A percentile compares a stretch with the other conserved stretches of the same genome.
Evolutionary conservation across 805 yeast genomes (phyloP).

Genomic region (Saccharomycopsis sp.): DNA sequence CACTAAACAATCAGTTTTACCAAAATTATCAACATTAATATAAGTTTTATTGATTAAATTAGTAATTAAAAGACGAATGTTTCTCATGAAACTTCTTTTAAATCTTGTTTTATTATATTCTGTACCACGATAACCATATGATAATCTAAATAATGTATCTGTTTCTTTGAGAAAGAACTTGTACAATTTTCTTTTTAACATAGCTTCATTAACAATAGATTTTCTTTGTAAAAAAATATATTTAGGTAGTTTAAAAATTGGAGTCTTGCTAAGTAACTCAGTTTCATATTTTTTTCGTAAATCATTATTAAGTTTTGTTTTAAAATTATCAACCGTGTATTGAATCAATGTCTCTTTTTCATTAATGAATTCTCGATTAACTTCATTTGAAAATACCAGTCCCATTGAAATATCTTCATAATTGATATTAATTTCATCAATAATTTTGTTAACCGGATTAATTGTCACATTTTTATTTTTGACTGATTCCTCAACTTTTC

Average conservation of each 20-base stretch:
- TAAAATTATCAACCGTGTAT: constrained; percentile 8
- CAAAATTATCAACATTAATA: constrained; percentile 20
- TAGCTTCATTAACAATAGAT: constrained; percentile 3
- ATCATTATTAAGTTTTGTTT: constrained; percentile 13
- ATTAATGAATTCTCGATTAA: constrained; percentile 5
- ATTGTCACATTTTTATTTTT: background rate
- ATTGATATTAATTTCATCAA: constrained; percentile 3
- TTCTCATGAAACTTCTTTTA: constrained; percentile 8
- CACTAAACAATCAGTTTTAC: constrained; percentile 20
- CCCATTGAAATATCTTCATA: background rate
- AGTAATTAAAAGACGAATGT: constrained; percentile 5
- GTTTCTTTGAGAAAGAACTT: constrained; percentile 12
- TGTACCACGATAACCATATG: constrained; percentile 6
- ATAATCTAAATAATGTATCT: constrained; percentile 9
- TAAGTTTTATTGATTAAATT: constrained; percentile 15
- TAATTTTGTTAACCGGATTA: background rate
- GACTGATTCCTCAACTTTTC: constrained; percentile 6
- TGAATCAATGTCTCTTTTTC: constrained; percentile 13
- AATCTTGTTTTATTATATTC: constrained; percentile 13
- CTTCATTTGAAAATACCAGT: constrained; percentile 1
- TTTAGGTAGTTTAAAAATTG: constrained; percentile 10
- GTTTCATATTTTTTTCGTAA: constrained; percentile 11
- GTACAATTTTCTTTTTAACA: constrained; percentile 6
- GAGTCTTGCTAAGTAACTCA: constrained; percentile 12
- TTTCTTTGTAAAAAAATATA: constrained; percentile 14